Evolutionary conservation across 345 rosid genomes (phyloP).

Genomic region (Hypericum androsaemum): DNA sequence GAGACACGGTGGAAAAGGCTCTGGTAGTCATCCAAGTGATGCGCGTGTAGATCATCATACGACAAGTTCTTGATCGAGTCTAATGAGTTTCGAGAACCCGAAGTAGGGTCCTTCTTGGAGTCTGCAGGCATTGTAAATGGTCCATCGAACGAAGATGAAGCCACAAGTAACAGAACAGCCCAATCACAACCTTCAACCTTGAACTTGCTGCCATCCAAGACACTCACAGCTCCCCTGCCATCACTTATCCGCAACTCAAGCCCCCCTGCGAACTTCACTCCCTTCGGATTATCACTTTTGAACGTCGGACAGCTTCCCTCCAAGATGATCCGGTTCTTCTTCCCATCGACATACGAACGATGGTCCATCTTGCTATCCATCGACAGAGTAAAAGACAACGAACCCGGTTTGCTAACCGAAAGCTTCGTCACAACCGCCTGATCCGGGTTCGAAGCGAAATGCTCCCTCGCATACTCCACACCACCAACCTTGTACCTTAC

Average conservation of each 20-base stretch:
- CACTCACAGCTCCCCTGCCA: neutral
- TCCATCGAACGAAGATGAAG: slow-evolving; percentile 6
- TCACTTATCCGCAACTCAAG: neutral
- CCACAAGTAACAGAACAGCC: slow-evolving; percentile 4
- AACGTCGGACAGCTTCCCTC: neutral
- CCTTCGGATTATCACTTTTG: neutral
- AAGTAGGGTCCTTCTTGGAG: slow-evolving; percentile 2
- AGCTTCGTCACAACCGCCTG: neutral
- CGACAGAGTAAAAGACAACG: neutral
- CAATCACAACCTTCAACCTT: slow-evolving; percentile 7
- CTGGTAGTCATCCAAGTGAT: slow-evolving; percentile 5
- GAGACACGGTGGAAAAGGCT: slow-evolving; percentile 7
- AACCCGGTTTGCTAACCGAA: neutral
- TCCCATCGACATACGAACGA: neutral
- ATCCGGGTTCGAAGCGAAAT: slow-evolving; percentile 8
- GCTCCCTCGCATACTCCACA: slow-evolving; percentile 3
- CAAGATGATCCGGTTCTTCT: neutral
- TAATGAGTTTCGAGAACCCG: neutral
- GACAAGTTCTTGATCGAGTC: neutral
- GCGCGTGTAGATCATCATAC: slow-evolving; percentile 1
- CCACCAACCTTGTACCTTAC: neutral
- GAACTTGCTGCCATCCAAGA: slow-evolving; percentile 1
- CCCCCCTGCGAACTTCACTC: neutral
- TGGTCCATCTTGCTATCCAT: neutral
- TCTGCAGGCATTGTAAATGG: neutral